Conservation (phyloP, 140 eudicot species). For the Anethum foeniculum region DNA sequence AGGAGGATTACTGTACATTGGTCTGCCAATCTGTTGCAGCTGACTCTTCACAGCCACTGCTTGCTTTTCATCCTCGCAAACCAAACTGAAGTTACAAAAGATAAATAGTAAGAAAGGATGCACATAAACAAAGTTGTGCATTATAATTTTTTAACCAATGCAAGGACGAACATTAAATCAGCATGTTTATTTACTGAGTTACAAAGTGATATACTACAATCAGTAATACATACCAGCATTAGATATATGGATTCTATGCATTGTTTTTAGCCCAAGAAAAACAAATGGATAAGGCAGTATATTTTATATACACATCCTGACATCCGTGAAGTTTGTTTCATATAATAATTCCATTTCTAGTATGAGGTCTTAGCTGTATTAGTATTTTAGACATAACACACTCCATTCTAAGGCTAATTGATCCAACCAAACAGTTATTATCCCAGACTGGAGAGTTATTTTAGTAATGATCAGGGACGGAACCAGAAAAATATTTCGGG, state of each 20-base stretch:
- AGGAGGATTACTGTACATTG: slow-evolving; percentile 98
- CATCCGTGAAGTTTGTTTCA: background rate
- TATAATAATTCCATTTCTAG: background rate
- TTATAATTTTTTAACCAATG: background rate
- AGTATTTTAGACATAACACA: background rate
- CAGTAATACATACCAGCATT: background rate
- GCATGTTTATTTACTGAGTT: background rate
- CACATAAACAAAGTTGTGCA: background rate
- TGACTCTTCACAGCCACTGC: slow-evolving; percentile 95
- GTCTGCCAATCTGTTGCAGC: slow-evolving; percentile 95
- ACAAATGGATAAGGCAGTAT: background rate
- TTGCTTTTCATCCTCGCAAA: slow-evolving; percentile 94
- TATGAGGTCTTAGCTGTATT: background rate
- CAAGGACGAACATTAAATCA: background rate
- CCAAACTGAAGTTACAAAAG: slow-evolving; percentile 47
- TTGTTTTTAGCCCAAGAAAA: no score
- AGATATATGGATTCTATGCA: background rate
- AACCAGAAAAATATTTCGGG: no score
- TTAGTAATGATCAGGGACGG: background rate
- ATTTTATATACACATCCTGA: background rate
- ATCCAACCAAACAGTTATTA: background rate
- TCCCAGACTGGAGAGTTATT: background rate
- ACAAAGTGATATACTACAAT: background rate
- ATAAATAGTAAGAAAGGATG: background rate
- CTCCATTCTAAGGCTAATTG: background rate